phyloP scores from a whole-genome alignment of 495 filamentous ascomycete species.

The Trichoderma gamsii region DNA sequence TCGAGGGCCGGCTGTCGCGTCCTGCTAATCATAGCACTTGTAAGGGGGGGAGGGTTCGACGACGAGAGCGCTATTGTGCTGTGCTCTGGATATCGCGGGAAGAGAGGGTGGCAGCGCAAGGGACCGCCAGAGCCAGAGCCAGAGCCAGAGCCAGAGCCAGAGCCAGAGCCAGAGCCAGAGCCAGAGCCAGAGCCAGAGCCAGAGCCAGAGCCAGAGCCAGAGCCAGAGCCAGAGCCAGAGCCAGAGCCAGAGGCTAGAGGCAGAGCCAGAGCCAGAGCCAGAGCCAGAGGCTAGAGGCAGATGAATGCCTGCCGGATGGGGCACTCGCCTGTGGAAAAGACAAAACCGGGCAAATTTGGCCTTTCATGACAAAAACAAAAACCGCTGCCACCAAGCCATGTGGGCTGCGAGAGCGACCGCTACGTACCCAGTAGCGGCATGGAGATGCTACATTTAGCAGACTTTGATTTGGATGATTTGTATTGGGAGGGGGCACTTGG shows the following conservation, averaged over 20 bases:
- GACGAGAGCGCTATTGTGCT: neutral
- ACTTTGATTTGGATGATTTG: neutral
- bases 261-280: conserved; percentile 2
- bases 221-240: no score
- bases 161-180: no score
- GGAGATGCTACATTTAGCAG: neutral
- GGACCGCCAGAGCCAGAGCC: conserved; percentile 4
- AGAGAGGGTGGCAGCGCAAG: conserved; percentile 6
- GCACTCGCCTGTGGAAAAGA: neutral
- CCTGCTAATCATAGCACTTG: neutral
- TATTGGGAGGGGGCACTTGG: neutral
- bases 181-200: no score
- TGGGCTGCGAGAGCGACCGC: neutral
- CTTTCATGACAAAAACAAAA: neutral
- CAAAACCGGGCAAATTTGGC: conserved; percentile 11
- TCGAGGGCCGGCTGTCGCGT: conserved; percentile 3
- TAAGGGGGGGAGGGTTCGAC: neutral
- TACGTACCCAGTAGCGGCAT: no score
- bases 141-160: no score
- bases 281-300: neutral
- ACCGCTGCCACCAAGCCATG: neutral
- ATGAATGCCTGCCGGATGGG: conserved; percentile 13
- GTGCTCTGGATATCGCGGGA: neutral
- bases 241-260: no score
- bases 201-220: no score